Evolutionary conservation across 116 monocot genomes (phyloP).

Genomic region (Papilionanthe hybrid): DNA sequence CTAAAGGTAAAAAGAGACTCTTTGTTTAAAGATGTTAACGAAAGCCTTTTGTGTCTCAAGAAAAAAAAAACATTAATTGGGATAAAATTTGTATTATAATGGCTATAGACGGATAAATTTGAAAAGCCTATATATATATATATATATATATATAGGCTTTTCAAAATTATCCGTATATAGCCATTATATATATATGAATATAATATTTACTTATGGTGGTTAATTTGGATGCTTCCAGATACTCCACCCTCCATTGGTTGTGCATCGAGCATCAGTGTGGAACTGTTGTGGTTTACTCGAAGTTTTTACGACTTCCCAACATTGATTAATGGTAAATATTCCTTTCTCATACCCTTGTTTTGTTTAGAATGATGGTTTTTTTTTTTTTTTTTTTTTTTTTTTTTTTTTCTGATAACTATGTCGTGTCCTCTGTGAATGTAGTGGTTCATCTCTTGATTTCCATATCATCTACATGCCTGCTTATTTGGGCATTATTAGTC

Average conservation of each 20-base stretch:
- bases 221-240: constrained; percentile 7
- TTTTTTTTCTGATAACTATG: too few relatives aligned
- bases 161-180: background rate
- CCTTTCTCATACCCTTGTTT: background rate
- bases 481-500: too few relatives aligned
- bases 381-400: too few relatives aligned
- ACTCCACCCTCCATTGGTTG: background rate
- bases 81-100: background rate
- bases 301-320: constrained; percentile 5
- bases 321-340: constrained; percentile 5
- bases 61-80: background rate
- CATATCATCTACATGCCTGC: too few relatives aligned
- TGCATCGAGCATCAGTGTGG: constrained; percentile 11
- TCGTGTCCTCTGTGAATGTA: too few relatives aligned
- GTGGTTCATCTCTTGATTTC: too few relatives aligned
- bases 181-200: too few relatives aligned
- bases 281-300: constrained; percentile 28
- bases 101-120: background rate
- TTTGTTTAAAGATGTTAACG: background rate
- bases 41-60: background rate
- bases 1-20: too few relatives aligned
- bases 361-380: too few relatives aligned
- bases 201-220: background rate
- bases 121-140: background rate
- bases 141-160: background rate